phyloP scores from a whole-genome alignment of 2,329 filamentous ascomycete species.

The Aspergillus amoenus region DNA sequence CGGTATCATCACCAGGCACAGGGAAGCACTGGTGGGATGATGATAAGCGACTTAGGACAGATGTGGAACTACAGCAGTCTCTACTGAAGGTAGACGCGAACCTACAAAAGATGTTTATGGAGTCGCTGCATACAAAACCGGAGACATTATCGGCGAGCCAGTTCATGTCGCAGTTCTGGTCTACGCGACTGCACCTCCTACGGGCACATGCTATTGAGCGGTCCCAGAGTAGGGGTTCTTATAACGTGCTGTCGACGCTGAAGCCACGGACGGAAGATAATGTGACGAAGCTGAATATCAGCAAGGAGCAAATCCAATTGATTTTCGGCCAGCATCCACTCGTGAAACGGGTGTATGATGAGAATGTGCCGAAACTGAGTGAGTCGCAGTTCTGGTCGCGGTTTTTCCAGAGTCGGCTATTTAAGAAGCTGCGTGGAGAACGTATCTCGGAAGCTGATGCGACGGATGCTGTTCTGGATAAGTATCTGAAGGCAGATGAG shows the following conservation, averaged over 20 bases:
- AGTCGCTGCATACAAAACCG: slow-evolving; percentile 78
- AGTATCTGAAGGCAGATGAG: slow-evolving; percentile 76
- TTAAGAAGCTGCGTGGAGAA: slow-evolving; percentile 89
- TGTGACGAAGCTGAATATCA: slow-evolving; percentile 77
- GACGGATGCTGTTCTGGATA: slow-evolving; percentile 77
- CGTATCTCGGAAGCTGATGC: slow-evolving; percentile 75
- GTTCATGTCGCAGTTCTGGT: slow-evolving; percentile 94
- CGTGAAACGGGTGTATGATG: slow-evolving; percentile 86
- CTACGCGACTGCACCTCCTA: slow-evolving; percentile 78
- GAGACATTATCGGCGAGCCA: slow-evolving; percentile 75
- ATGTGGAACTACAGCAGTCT: slow-evolving; percentile 82
- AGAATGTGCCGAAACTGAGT: slow-evolving; percentile 78
- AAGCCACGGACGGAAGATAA: slow-evolving; percentile 76
- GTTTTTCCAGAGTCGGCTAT: slow-evolving; percentile 88
- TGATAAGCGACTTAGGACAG: slow-evolving; percentile 71
- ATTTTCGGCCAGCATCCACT: slow-evolving; percentile 93
- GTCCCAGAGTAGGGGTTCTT: slow-evolving; percentile 80
- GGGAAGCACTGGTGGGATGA: slow-evolving; percentile 70
- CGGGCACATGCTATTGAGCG: slow-evolving; percentile 88
- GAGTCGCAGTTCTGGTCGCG: slow-evolving; percentile 87
- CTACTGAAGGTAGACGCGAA: slow-evolving; percentile 76
- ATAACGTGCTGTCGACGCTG: slow-evolving; percentile 89
- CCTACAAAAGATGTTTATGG: slow-evolving; percentile 81
- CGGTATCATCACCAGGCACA: slow-evolving; percentile 53
- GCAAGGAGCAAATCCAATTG: slow-evolving; percentile 85